phyloP scores from a whole-genome alignment of 192 early-diverging fungal genomes.

The Backusella mclennaniae region DNA sequence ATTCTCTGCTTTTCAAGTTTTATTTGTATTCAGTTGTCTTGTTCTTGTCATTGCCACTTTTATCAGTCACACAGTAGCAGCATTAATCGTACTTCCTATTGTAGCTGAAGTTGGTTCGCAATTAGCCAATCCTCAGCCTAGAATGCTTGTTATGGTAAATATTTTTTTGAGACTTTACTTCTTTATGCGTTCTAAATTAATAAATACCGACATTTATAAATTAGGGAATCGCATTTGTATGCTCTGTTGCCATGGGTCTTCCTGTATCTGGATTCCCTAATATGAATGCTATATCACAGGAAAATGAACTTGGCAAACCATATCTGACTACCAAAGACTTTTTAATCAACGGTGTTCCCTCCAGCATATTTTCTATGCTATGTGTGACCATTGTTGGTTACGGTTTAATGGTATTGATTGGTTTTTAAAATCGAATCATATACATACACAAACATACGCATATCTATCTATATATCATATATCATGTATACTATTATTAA shows the following conservation, averaged over 20 bases:
- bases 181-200: neutral
- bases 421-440: slow-evolving; percentile 19
- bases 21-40: slow-evolving; percentile 74
- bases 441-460: neutral
- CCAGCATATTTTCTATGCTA: slow-evolving; percentile 69
- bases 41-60: slow-evolving; percentile 87
- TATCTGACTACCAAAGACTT: slow-evolving; percentile 86
- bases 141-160: slow-evolving; percentile 76
- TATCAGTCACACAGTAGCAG: slow-evolving; percentile 93
- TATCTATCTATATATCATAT: neutral
- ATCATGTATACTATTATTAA: neutral
- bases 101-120: slow-evolving; percentile 81
- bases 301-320: slow-evolving; percentile 80
- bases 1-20: slow-evolving; percentile 67
- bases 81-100: slow-evolving; percentile 92
- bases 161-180: slow-evolving; percentile 13
- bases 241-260: slow-evolving; percentile 87
- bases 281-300: slow-evolving; percentile 94
- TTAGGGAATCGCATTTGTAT: slow-evolving; percentile 74
- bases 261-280: slow-evolving; percentile 96
- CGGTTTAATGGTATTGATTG: slow-evolving; percentile 60
- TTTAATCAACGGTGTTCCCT: slow-evolving; percentile 77
- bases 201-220: neutral
- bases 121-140: slow-evolving; percentile 73
- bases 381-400: slow-evolving; percentile 81